Evolutionary conservation across 176 grass and related monocot species (phyloP).

Genomic region (Phoenix roebelenii): DNA sequence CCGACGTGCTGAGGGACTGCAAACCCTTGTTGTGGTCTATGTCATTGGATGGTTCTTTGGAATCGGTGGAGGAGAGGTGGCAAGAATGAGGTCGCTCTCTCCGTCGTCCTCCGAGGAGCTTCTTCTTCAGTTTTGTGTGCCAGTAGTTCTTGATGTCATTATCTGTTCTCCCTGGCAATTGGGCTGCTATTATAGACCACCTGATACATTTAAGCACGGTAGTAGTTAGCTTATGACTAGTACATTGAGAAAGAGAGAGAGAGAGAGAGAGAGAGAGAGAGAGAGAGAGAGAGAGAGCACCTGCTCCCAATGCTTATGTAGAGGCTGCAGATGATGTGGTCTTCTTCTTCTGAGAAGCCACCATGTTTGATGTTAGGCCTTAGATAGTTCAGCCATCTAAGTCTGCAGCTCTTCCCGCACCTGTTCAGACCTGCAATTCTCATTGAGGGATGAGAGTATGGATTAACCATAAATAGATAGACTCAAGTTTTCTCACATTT

Average conservation of each 20-base stretch:
- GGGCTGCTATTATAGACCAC: constrained; percentile 96
- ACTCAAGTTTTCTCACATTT: too few relatives aligned
- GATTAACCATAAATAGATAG: too few relatives aligned
- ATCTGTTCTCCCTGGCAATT: constrained; percentile 88
- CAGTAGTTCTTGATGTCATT: constrained; percentile 99
- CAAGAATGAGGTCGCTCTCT: constrained; percentile 30
- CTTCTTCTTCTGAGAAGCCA: constrained; percentile 84
- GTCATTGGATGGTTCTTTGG: constrained; percentile 14
- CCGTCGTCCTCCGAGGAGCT: constrained; percentile 50
- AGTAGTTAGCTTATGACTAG: constrained; percentile 3
- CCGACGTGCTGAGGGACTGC: constrained; percentile 51
- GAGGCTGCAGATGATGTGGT: constrained; percentile 77
- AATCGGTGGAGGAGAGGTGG: constrained; percentile 12
- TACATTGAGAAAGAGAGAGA: neutral
- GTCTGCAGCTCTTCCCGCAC: constrained; percentile 76
- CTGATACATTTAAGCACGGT: constrained; percentile 26
- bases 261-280: neutral
- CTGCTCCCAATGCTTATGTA: constrained; percentile 99
- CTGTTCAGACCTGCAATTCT: constrained; percentile 51
- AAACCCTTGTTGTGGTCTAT: neutral
- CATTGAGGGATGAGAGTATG: neutral
- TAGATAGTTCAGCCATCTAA: constrained; percentile 73
- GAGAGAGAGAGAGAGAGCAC: constrained; percentile 17
- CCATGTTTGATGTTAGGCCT: constrained; percentile 93
- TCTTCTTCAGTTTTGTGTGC: constrained; percentile 97